Evolutionary conservation across 345 rosid genomes (phyloP), one percentile per base, ranked within the genome.

Genomic region (Odontarrhena argentea): DNA sequence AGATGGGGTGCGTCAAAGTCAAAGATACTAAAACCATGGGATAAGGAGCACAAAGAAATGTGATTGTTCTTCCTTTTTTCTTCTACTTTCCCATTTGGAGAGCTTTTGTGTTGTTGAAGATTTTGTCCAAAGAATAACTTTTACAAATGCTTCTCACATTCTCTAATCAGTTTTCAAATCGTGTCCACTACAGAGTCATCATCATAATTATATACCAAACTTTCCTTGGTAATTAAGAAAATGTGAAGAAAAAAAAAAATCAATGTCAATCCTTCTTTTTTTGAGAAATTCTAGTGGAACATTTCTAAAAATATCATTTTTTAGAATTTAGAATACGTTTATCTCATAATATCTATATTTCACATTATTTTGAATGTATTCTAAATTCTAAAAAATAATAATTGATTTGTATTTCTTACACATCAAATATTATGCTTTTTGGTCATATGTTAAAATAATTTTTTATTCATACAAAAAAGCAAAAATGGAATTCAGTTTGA

Each of bases 101-200:
- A 64, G 71, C 70, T 73, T 73, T 73, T 73, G 76, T 73, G 71
- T 50, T 58, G 55, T 73, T 73, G 71, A 73, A 65, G 76, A 25
- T 58, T 73, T 65, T 43, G 61, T 65, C 71, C 65, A 73, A 59
- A 51, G 61, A 65, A 65, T 59, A 28, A 58, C 76, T 73, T 73
- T 65, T 51, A 40, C 22, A 49, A 42, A 72, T 57, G 66, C 60
- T 34, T 43, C 26, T 50, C 9, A 63, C 64, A 18, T n/a, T 2
- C 14, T 43, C 65, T 45, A 56, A 22, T 8, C 2, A 2, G 6
- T 5, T 30, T 6, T 12, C 2, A 5, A 22, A 53, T 49, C 46
- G 47, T 72, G 59, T 56, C 76, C 37, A 47, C 26, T 5, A 35
- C 6, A 59, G 7, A 9, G 44, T 30, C 6, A 35, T 26, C 56